Conservation (phyloP, 1,284 basidiomycete genomes). For the Puccinia hordei region DNA sequence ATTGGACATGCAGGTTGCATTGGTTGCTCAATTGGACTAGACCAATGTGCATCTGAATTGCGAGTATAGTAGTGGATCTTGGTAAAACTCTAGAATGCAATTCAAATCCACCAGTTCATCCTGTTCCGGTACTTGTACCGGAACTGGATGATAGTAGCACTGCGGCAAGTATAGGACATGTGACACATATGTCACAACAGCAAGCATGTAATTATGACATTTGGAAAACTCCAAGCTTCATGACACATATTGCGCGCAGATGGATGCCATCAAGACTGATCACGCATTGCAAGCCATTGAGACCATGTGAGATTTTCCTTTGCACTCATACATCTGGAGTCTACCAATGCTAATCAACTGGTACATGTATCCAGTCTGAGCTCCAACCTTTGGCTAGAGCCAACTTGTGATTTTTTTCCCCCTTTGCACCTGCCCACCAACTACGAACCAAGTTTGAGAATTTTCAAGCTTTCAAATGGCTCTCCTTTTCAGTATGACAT, state of each 20-base stretch:
- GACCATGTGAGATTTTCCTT: conserved; percentile 32
- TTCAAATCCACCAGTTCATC: too few relatives aligned
- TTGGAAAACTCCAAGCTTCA: conserved; percentile 27
- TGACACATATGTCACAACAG: too few relatives aligned
- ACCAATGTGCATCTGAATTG: conserved; percentile 14
- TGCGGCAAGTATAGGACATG: too few relatives aligned
- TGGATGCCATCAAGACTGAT: conserved; percentile 44
- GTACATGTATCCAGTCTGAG: conserved; percentile 26
- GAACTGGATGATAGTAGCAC: too few relatives aligned
- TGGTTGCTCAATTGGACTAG: conserved; percentile 34
- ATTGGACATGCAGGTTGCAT: conserved; percentile 49
- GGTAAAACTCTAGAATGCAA: too few relatives aligned
- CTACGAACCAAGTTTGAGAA: background rate
- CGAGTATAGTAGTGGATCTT: too few relatives aligned
- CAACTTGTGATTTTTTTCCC: conserved; percentile 31
- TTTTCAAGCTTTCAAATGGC: conserved; percentile 41
- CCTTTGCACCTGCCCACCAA: background rate
- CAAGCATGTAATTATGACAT: background rate
- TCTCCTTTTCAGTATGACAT: conserved; percentile 49
- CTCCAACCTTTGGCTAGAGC: conserved; percentile 39
- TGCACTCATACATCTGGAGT: background rate
- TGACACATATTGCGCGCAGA: conserved; percentile 23
- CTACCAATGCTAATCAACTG: background rate
- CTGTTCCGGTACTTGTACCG: too few relatives aligned
- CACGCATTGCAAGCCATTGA: conserved; percentile 25